Base-by-base conservation (phyloP, 2,329 filamentous ascomycete genomes). In the Colletotrichum trifolii region DNA sequence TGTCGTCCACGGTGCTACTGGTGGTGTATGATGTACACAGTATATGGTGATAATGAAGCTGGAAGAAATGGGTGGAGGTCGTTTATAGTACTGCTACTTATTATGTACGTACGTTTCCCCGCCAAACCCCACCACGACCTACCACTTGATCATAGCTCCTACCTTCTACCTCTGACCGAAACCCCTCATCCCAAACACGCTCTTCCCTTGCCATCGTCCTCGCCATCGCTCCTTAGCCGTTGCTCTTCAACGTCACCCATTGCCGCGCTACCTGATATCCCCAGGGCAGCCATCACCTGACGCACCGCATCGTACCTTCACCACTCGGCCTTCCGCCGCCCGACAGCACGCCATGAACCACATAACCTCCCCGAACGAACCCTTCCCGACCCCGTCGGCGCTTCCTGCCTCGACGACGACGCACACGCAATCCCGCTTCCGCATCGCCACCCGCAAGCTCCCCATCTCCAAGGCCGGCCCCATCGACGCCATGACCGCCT, bases 391-490 rank as follows among this genome's bases (percentile, higher is more conserved):
- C 49, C 79, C 85, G 7, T 74, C 76, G 72, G 73, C 82, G 71
- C 77, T 87, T 69, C 76, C 80, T 8, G 79, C 81, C 53, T 85
- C 87, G 7, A 91, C 91, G 12, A 80, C 76, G 39, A 79, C 81
- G 25, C 84, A 88, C 76, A 78, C 77, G 3, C 88, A 92, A 72
- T 83, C 85, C 69, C 85, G 84, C 72, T 96, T 95, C 83, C 86
- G 82, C 72, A 89, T 98, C 77, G 87, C 87, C 35, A 92, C 92
- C 59, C 91, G 93, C 75, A 97, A 97, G 82, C 89, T 96, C 54
- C 96, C 96, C 68, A 99, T 99, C 77, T 91, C 96, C 71, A 97
- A 97, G 78, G 89, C 94, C 49, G 91, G 87, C 6, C 92, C 94
- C 54, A 98, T 99, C 74, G 94, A 97, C 74, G 87, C 87, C 42